A percentile compares a stretch with the other conserved stretches of the same genome.
Conservation (phyloP, 176 grass and related monocot genomes). For the Chrysopogon serrulatus region DNA sequence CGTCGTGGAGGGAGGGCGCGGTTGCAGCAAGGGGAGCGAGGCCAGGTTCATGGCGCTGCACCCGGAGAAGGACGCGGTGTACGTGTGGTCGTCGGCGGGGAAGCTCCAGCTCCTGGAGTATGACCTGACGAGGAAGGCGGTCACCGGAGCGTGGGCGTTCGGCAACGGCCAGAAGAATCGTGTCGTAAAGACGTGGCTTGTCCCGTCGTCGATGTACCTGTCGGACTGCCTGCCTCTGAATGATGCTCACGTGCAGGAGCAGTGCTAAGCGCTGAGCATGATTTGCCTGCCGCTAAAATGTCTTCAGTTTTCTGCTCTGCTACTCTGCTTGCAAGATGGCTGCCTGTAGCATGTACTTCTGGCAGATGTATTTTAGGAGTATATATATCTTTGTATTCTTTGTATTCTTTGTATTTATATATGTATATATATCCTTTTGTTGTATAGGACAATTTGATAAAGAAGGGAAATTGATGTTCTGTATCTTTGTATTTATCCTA, state of each 20-base stretch:
- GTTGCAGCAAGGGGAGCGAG: not conserved
- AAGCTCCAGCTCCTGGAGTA: constrained; percentile 37
- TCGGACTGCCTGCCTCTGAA: constrained; percentile 33
- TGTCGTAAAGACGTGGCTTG: constrained; percentile 51
- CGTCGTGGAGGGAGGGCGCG: not conserved
- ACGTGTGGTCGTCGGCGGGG: constrained; percentile 41
- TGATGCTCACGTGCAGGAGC: not conserved
- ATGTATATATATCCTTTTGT: no score
- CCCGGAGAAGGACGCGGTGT: constrained; percentile 54
- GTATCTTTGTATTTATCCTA: no score
- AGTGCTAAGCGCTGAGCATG: not conserved
- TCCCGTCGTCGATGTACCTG: constrained; percentile 46
- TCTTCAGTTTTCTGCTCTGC: not conserved
- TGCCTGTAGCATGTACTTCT: no score
- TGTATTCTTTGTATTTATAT: no score
- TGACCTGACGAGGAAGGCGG: constrained; percentile 28
- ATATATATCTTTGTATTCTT: no score
- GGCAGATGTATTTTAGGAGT: no score
- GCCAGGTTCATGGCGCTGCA: constrained; percentile 53
- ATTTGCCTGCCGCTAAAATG: not conserved
- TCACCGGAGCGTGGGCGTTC: constrained; percentile 38
- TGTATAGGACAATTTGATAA: no score
- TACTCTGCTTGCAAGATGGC: not conserved
- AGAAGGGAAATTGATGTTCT: no score
- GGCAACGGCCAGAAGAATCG: constrained; percentile 3